phyloP scores from a whole-genome alignment of 2,329 filamentous ascomycete genomes.

The Aspergillus sp. region DNA sequence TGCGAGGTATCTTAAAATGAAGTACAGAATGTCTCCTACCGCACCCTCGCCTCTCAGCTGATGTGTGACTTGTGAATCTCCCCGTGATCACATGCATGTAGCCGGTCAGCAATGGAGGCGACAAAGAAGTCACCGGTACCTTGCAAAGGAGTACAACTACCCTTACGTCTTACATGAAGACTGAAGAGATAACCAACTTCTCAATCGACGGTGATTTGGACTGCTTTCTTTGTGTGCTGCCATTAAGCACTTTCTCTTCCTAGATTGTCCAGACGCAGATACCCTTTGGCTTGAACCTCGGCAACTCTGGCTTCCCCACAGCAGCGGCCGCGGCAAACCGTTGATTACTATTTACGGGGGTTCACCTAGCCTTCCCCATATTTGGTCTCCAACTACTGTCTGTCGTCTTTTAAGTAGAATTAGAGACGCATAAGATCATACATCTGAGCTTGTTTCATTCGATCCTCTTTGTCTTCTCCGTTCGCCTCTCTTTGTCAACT shows the following conservation, averaged over 20 bases:
- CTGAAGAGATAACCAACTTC: background rate
- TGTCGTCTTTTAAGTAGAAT: background rate
- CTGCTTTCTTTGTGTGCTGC: background rate
- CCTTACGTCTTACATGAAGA: background rate
- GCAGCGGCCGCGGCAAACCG: slow-evolving; percentile 19
- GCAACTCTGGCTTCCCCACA: slow-evolving; percentile 33
- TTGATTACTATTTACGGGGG: slow-evolving; percentile 7
- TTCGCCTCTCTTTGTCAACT: slow-evolving; percentile 7
- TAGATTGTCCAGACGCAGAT: background rate
- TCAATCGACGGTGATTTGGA: background rate
- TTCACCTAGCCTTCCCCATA: slow-evolving; percentile 10
- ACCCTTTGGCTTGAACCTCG: slow-evolving; percentile 29
- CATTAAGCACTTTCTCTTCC: background rate
- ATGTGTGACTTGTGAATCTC: background rate
- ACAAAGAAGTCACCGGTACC: slow-evolving; percentile 1
- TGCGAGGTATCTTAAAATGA: too few relatives aligned
- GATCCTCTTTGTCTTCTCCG: background rate
- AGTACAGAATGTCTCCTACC: background rate
- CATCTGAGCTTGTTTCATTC: background rate
- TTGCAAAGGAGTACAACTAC: background rate
- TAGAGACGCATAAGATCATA: background rate
- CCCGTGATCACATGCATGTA: slow-evolving; percentile 15
- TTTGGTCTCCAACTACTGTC: background rate
- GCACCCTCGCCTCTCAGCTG: background rate
- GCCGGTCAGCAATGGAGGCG: background rate